These are phyloP conservation scores for Leccinum obscurum DNA, from an alignment of 768 basidiomycete genomes.

Conservation along the genomic window DNA sequence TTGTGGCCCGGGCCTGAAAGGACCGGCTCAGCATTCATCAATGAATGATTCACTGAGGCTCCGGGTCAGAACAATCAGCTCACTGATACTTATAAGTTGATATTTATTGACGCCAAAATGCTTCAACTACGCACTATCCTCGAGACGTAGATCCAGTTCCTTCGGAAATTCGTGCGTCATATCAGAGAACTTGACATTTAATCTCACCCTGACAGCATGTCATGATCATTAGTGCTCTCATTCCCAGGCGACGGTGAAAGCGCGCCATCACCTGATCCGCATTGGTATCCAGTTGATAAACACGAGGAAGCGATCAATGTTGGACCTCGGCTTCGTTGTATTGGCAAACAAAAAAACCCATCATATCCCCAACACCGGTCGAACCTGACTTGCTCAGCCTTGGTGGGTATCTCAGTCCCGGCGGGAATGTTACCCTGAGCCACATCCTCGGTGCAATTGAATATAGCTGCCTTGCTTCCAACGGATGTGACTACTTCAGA, in stretches of 20 bases:
- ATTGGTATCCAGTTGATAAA: constrained; percentile 55
- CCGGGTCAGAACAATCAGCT: constrained; percentile 53
- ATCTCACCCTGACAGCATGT: constrained; percentile 8
- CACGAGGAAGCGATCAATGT: constrained; percentile 42
- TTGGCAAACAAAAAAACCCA: constrained; percentile 12
- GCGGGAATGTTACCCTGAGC: constrained; percentile 1
- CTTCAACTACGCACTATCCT: constrained; percentile 55
- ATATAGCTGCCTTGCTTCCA: constrained; percentile 44
- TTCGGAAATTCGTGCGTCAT: constrained; percentile 48
- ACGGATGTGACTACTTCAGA: constrained; percentile 51
- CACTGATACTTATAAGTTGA: constrained; percentile 52
- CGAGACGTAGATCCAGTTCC: constrained; percentile 57
- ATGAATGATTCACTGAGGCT: constrained; percentile 41
- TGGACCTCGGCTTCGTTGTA: constrained; percentile 21
- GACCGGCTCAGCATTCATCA: not conserved
- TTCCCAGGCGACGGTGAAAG: constrained; percentile 42
- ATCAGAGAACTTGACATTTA: constrained; percentile 3
- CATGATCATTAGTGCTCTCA: constrained; percentile 43
- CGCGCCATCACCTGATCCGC: constrained; percentile 47
- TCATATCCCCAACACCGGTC: constrained; percentile 18
- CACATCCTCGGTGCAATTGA: constrained; percentile 53
- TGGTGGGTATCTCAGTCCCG: constrained; percentile 36
- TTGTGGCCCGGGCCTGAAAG: not conserved
- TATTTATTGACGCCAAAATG: constrained; percentile 53
- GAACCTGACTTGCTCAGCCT: constrained; percentile 51